phyloP scores from a whole-genome alignment of 1,284 basidiomycete genomes.

The Fistulina hepatica region DNA sequence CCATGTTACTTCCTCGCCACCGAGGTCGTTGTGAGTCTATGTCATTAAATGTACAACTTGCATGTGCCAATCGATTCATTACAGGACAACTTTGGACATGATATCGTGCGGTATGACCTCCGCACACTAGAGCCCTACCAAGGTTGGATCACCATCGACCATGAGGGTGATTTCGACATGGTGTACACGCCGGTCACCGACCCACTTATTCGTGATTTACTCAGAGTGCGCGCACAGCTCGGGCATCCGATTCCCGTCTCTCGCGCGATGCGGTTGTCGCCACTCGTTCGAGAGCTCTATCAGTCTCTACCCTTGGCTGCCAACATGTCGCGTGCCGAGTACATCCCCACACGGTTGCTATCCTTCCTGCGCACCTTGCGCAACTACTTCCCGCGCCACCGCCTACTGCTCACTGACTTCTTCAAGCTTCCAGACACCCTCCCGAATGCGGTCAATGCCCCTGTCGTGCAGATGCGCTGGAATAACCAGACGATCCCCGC shows the following conservation, averaged over 20 bases:
- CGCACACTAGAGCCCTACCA: conserved; percentile 74
- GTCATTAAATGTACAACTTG: neutral
- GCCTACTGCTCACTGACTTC: conserved; percentile 91
- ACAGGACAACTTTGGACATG: conserved; percentile 96
- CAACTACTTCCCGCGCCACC: conserved; percentile 80
- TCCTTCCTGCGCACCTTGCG: conserved; percentile 79
- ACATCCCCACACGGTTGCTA: conserved; percentile 87
- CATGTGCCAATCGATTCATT: conserved; percentile 2
- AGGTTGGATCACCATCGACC: conserved; percentile 74
- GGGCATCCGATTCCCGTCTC: conserved; percentile 45
- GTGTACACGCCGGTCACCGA: conserved; percentile 82
- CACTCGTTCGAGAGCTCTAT: conserved; percentile 51
- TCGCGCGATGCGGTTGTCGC: conserved; percentile 45
- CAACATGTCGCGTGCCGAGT: conserved; percentile 86
- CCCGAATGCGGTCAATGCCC: conserved; percentile 75
- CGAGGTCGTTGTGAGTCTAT: conserved; percentile 78
- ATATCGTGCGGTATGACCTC: conserved; percentile 85
- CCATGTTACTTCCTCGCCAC: conserved; percentile 91
- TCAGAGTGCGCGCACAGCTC: conserved; percentile 50
- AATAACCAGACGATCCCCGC: conserved; percentile 81
- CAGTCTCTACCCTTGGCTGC: conserved; percentile 76
- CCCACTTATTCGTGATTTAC: conserved; percentile 68
- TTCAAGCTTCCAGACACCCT: conserved; percentile 80
- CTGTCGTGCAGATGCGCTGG: conserved; percentile 94
- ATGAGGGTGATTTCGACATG: conserved; percentile 76